Evolutionary conservation across 2,329 filamentous ascomycete species (phyloP), one percentile per base, ranked within the genome.

Genomic region (Penicillium brasilianum): DNA sequence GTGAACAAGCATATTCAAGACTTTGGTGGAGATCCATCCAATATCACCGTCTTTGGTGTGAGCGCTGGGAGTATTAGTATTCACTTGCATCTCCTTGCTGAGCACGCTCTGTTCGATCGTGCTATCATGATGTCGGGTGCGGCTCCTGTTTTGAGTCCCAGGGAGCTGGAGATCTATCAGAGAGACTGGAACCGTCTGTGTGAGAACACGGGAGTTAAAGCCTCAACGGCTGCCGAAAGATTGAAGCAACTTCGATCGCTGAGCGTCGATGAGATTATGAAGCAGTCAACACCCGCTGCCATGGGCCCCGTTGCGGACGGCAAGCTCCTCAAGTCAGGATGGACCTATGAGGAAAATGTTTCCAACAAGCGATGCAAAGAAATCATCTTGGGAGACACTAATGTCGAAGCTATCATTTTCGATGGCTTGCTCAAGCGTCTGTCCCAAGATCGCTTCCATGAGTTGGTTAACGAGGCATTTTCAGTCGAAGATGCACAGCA

Each of bases 61-160:
- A 60, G 58, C 30, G 58, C 58, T 18, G 58, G 53, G 2, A 60
- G 58, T 25, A 22, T 55, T 4, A 60, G 58, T 48, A 60, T 60
- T 18, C 58, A 60, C 36, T 22, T 50, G 13, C 58, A 60, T 32
- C 48, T 60, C 8, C 48, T 57, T n/a, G 58, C 58, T 4, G 54
- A 41, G 9, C 46, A 52, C 11, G 30, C 46, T 7, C 34, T 60
- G 28, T 60, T 60, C 30, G 58, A 59, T 54, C 50, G 57, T 9
- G 57, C 57, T n/a, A 59, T 59, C 32, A 48, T 61, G 54, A 61
- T 61, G 59, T 61, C 59, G 14, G 59, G 59, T n/a, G 6, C 59
- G 1, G 59, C 54, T 2, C 59, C 59, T 10, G 37, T 30, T 10
- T 28, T 61, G 20, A 32, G 55, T 32, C 59, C 59, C 3, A 36